These are phyloP conservation scores for Xylariomycetidae sp. DNA, from an alignment of 2,329 filamentous ascomycete genomes.

Conservation along the genomic window DNA sequence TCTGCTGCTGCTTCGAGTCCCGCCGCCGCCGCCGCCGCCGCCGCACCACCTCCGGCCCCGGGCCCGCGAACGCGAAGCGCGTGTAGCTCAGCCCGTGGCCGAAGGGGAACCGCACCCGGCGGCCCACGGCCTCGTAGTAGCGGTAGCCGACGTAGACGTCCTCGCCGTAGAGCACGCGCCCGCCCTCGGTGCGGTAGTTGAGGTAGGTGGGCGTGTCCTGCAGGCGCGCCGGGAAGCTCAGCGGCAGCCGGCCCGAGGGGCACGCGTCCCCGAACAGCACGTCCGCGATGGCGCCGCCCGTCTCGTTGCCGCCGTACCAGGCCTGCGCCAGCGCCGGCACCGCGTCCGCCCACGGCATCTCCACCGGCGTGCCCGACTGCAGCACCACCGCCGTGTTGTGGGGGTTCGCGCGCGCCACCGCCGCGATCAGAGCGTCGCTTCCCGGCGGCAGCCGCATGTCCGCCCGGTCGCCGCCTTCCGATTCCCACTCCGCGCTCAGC, in stretches of 20 bases:
- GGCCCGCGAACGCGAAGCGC: constrained; percentile 53
- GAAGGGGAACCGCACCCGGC: constrained; percentile 66
- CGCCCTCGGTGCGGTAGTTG: constrained; percentile 66
- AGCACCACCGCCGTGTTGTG: constrained; percentile 68
- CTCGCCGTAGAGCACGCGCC: constrained; percentile 70
- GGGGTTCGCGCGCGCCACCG: constrained; percentile 60
- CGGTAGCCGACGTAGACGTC: constrained; percentile 77
- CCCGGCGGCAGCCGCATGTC: constrained; percentile 71
- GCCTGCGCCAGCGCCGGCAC: constrained; percentile 62
- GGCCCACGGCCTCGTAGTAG: constrained; percentile 67
- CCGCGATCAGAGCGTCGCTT: constrained; percentile 63
- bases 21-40: too few relatives aligned
- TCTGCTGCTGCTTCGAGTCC: constrained; percentile 17
- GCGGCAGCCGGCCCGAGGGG: constrained; percentile 67
- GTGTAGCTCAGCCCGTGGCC: constrained; percentile 78
- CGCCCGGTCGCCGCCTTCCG: constrained; percentile 70
- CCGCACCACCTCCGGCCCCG: too few relatives aligned
- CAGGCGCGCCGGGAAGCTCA: constrained; percentile 62
- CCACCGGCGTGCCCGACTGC: constrained; percentile 70
- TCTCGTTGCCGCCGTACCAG: constrained; percentile 86
- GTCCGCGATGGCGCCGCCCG: constrained; percentile 74
- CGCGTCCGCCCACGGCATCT: constrained; percentile 61
- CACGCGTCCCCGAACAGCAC: constrained; percentile 69
- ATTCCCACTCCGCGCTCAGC: constrained; percentile 76
- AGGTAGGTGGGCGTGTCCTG: constrained; percentile 71